Evolutionary conservation across 495 filamentous ascomycete species (phyloP).

Genomic region (Trichodelitschia bisporula): DNA sequence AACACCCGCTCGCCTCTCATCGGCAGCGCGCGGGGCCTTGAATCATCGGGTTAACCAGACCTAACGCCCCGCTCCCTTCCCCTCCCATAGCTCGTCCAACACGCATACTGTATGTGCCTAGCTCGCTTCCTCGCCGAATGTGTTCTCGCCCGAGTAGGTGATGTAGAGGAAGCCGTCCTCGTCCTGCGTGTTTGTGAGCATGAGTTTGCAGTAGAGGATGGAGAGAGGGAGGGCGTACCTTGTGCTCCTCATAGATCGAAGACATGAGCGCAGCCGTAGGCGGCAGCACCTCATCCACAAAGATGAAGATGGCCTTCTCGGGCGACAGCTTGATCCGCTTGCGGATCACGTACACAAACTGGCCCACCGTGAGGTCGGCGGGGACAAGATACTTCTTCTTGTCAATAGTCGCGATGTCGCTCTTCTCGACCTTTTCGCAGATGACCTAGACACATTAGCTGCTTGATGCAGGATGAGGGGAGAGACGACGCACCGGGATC

Average conservation of each 20-base stretch:
- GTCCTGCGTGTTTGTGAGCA: constrained; percentile 11
- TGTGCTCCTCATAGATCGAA: constrained; percentile 98
- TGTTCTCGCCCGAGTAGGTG: constrained; percentile 95
- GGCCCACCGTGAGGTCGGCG: constrained; percentile 90
- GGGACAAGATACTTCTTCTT: constrained; percentile 99
- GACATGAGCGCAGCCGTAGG: constrained; percentile 96
- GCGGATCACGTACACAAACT: constrained; percentile 99
- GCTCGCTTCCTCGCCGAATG: constrained; percentile 86
- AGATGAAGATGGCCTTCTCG: constrained; percentile 99
- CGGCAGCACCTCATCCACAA: constrained; percentile 94
- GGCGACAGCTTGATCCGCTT: constrained; percentile 99
- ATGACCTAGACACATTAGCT: constrained; percentile 42
- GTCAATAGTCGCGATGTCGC: constrained; percentile 97
- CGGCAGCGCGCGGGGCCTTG: too few species aligned
- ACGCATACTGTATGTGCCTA: too few species aligned
- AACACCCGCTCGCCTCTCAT: too few species aligned
- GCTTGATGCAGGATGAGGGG: constrained; percentile 1
- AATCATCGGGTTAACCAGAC: too few species aligned
- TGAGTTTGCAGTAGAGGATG: neutral
- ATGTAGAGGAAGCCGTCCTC: constrained; percentile 38
- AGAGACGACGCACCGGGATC: constrained; percentile 58
- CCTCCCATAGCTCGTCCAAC: too few species aligned
- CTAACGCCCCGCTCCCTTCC: too few species aligned
- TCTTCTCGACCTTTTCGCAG: constrained; percentile 99
- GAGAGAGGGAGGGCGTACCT: constrained; percentile 18